Evolutionary conservation across 768 basidiomycete genomes (phyloP), one percentile per base, ranked within the genome.

Genomic region (Russula earlei): DNA sequence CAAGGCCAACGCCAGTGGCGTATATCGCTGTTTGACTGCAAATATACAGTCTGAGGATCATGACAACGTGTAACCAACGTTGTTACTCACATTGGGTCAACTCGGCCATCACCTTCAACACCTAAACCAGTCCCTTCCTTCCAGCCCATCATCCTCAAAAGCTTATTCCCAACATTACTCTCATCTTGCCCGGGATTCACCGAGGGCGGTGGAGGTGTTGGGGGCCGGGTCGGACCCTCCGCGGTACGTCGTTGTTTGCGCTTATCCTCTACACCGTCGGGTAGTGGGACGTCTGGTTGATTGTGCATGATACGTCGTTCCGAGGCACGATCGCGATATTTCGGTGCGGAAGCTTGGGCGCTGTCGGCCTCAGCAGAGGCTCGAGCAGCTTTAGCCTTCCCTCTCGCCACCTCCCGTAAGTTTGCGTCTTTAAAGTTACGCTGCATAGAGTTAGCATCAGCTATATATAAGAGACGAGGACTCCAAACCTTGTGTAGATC

Each of bases 81-180:
- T 1, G 19, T 15, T 8, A 75, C 85, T 47, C 69, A 87, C 83
- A 97, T 83, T 12, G 94, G 93, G 54, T 94, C 91, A 11, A 91
- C 83, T 54, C 92, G 71, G 42, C 94, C 94, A 50, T 90, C 87
- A 4, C 87, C 87, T 45, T 77, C 77, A 7, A 81, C 77, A 0
- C 95, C 95, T 38, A 98, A 71, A 1, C 95, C 94, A 15, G 79
- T 83, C 6, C 94, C 94, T 64, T 87, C 87, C 60, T 78, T 88
- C 94, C 94, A 98, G 0, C 95, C 96, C 94, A 98, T 97, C 82
- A 95, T 94, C 69, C 91, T 91, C 60, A 98, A 69, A 55, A 99
- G 68, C 66, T 91, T 93, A 66, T 94, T 94, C 6, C 96, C 96
- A 11, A 91, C 80, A 63, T 98, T 98, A 40, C 64, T 83, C 48